Base-by-base conservation (phyloP, 1,139 yeast genomes). In the Taphrina wiesneri region DNA sequence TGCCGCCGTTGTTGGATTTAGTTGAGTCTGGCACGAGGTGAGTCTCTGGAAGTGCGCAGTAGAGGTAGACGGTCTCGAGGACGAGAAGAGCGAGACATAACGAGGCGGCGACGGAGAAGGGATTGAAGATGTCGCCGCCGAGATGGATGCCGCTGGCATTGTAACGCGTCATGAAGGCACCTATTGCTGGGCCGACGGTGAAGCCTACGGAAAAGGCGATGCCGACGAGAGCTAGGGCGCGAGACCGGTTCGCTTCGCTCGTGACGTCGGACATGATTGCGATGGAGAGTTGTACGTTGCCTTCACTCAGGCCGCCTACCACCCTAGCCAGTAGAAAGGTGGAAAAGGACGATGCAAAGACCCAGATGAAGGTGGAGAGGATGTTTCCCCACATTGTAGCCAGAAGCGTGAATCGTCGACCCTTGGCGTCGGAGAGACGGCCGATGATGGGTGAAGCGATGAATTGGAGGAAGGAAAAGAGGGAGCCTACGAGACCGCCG, bases 261-360 rank as follows among this genome's bases (percentile, higher is more conserved):
- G 66, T 62, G 26, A 62, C 61, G 32, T 62, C 66, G 3, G 66
- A 62, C 61, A 62, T 62, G 61, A 62, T 62, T 28, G 66, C 66
- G 36, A 62, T 62, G 36, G 61, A 54, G 21, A 62, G 56, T 25
- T 62, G 66, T 3, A 62, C 66, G 54, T 62, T 62, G 53, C 66
- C 66, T 43, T 62, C 66, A 41, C 66, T 62, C 56, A 62, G 25
- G 25, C 66, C 66, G 30, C 66, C 66, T 43, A 62, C 61, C 21
- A 62, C 61, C 11, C 66, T 30, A 19, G 66, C 53, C 21, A 47
- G 56, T 21, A 62, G 26, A 28, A 62, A 62, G 36, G 61, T 53
- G 17, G 47, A 53, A 30, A 62, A 62, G 61, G 54, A 52, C 19
- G 66, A 62, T 15, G 66, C 66, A 53, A 62, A 62, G 54, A 62